These are phyloP conservation scores for Tylopilus vinaceipallidus DNA, from an alignment of 768 basidiomycete genomes.

Conservation along the genomic window DNA sequence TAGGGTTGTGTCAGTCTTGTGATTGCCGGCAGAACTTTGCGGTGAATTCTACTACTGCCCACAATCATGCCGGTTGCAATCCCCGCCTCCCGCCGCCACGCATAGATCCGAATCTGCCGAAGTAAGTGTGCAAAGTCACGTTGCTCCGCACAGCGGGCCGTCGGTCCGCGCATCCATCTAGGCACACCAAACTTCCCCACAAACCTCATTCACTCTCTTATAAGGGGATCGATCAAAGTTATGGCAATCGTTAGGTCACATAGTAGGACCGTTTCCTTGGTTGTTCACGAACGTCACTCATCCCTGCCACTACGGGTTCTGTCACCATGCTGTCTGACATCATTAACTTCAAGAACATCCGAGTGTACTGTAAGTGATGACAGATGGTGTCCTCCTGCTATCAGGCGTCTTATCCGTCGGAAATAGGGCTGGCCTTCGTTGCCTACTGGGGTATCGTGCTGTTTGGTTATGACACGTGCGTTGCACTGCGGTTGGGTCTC, in stretches of 20 bases:
- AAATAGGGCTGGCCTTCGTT: slow-evolving; percentile 65
- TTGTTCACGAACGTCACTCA: too few relatives aligned
- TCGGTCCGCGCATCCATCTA: neutral
- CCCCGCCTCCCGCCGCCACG: too few relatives aligned
- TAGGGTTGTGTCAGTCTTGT: too few relatives aligned
- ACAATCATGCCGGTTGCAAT: too few relatives aligned
- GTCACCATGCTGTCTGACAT: slow-evolving; percentile 1
- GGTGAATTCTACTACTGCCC: too few relatives aligned
- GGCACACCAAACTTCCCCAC: neutral
- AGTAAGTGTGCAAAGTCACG: too few relatives aligned
- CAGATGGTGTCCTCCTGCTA: too few relatives aligned
- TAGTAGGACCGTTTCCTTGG: too few relatives aligned
- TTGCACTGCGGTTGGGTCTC: slow-evolving; percentile 2
- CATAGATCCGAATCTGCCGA: too few relatives aligned
- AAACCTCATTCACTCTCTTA: neutral
- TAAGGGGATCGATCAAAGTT: neutral
- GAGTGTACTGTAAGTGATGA: slow-evolving; percentile 57
- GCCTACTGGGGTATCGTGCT: slow-evolving; percentile 80
- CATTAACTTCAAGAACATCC: slow-evolving; percentile 46
- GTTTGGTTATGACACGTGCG: slow-evolving; percentile 78
- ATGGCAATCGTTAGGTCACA: neutral
- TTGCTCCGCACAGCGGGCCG: neutral
- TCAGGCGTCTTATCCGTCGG: neutral
- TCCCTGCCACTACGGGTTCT: too few relatives aligned
- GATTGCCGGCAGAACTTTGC: too few relatives aligned